Base-by-base conservation (phyloP, 2,329 filamentous ascomycete genomes). In the Curvularia spicifera region DNA sequence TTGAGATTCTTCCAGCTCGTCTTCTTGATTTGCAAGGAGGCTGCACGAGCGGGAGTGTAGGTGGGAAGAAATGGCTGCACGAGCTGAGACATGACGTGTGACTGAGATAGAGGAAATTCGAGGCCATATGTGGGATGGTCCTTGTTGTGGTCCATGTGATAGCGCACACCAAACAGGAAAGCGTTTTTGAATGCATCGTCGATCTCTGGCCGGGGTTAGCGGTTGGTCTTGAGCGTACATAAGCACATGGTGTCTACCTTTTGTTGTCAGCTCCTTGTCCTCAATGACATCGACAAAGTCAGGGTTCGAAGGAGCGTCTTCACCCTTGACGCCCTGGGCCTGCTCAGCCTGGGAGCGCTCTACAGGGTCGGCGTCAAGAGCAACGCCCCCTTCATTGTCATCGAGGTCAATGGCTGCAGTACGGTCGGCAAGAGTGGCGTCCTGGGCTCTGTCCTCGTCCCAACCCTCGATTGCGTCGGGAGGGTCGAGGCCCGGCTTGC, bases 1-100 rank as follows among this genome's bases (percentile, higher is more conserved):
- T 86, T 87, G 59, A 87, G 83, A 60, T 85, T 89, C 76, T 90
- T 90, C 85, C 85, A 89, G 60, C 84, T 87, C 3, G 87, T 87
- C 76, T 89, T 90, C 70, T 89, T 90, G 74, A 90, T 88, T 63
- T 87, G 85, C 51, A 87, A 83, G 59, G 80, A 85, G 55, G 83
- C 83, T 2, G 81, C 79, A 67, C 86, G 81, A 20, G 82, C 79
- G 5, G 84, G 77, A 10, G 82, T 84, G 70, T 82, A 83, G 20
- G 85, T 81, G 2, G 87, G 87, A 1, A 90, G 80, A 66, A 86
- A 88, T 1, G 88, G 88, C n/a, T 88, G 85, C 20, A 89, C 82
- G 53, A 90, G 80, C 53, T 82, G 84, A 8, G 86, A 82, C 71
- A 90, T 86, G 67, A 89, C 78, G 24, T 83, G 82, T 0, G 88